Evolutionary conservation across 176 grass and related monocot species (phyloP), one percentile per base, ranked within the genome.

Genomic region (Musa beccarii): DNA sequence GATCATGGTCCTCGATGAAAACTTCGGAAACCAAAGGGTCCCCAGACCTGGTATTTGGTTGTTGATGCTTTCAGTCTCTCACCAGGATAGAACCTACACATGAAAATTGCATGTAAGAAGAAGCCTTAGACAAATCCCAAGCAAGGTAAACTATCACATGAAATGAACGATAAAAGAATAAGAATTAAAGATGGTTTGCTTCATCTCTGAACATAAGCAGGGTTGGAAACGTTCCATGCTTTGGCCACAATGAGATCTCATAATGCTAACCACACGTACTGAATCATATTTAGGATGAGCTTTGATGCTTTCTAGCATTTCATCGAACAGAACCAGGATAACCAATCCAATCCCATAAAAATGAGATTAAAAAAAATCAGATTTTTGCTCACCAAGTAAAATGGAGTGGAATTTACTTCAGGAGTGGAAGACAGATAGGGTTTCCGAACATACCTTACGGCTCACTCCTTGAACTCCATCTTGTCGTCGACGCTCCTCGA

Each of bases 61-160:
- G 85, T 93, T 28, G 74, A 26, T 74, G 81, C 82, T 24, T 81
- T 78, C 8, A 90, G 83, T 51, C 81, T 81, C 71, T 90, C 87
- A 8, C 90, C 87, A n/a, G 89, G 93, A 88, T 90, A 96, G 28
- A 92, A 88, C 79, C 93, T 96, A 57, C 1, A 85, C 9, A 76
- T 72, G 26, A 26, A 57, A 12, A 79, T 52, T 49, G 20, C 25
- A 54, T 22, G 24, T 1, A 49, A 77, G 66, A 74, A 53, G 16
- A 29, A 11, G 10, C 10, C 19, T 25, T 14, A 53, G 21, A 12
- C 22, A 23, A 54, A 24, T 19, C 14, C 9, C 12, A 24, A 73
- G 34, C 34, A 43, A 43, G 34, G 4, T 43, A 43, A 43, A 43
- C 34, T 43, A 43, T 43, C 8, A 53, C 11, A 53, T 2, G 21